Conservation (phyloP, 2,329 filamentous ascomycete genomes). For the Polytolypa hystricis region DNA sequence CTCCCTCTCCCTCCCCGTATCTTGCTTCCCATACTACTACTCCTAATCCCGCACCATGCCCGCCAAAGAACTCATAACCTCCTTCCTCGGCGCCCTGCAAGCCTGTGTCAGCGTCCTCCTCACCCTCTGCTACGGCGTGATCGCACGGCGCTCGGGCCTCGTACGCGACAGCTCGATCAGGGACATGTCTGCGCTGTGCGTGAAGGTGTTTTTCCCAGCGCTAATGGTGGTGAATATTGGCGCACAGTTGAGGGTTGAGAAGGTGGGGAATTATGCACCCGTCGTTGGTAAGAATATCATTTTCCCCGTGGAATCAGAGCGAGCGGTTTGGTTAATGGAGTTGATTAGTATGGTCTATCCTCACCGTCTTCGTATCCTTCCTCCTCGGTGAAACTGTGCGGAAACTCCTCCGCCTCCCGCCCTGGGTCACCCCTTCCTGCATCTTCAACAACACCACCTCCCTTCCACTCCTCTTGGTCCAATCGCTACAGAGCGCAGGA, state of each 20-base stretch:
- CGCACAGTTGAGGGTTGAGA: constrained; percentile 38
- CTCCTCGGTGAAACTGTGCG: constrained; percentile 35
- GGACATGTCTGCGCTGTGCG: constrained; percentile 42
- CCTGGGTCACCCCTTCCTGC: constrained; percentile 44
- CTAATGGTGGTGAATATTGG: constrained; percentile 44
- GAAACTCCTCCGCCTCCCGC: constrained; percentile 38
- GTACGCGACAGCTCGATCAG: constrained; percentile 39
- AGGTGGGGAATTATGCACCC: constrained; percentile 33
- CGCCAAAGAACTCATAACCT: constrained; percentile 14
- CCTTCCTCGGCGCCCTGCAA: constrained; percentile 44
- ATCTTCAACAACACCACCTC: constrained; percentile 49
- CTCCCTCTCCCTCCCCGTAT: not conserved
- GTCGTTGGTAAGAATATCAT: not conserved
- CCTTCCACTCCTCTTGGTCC: constrained; percentile 41
- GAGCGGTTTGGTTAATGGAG: not conserved
- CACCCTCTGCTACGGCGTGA: constrained; percentile 42
- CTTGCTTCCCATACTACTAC: not conserved
- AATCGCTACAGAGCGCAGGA: constrained; percentile 44
- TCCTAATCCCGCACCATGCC: not conserved
- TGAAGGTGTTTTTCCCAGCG: constrained; percentile 44
- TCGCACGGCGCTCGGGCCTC: constrained; percentile 40
- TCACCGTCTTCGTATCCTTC: constrained; percentile 41
- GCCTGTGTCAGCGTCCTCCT: constrained; percentile 44
- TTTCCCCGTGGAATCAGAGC: no score
- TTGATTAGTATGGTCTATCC: constrained; percentile 39